Evolutionary conservation across 805 yeast species (phyloP), one percentile per base, ranked within the genome.

Genomic region (Tanozyma kutaoensis): DNA sequence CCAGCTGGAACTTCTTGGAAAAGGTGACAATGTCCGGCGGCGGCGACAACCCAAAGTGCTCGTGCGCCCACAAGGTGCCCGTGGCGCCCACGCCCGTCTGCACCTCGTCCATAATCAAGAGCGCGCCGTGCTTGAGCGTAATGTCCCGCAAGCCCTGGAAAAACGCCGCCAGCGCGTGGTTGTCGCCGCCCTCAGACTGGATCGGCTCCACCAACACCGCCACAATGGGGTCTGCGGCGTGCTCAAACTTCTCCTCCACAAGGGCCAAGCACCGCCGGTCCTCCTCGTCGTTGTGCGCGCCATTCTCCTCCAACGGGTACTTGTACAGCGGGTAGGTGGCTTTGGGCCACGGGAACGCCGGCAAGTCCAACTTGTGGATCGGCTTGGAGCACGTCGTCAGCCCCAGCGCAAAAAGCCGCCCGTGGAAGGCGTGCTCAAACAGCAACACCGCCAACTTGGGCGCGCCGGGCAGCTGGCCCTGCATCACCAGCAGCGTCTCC

Each of bases 341-440:
- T 52, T 80, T 85, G 48, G 97, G 97, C 96, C 96, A 86, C 47
- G 81, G 72, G 63, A 86, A 86, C 5, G 94, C 74, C 34, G 97
- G 97, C 58, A 88, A 63, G 54, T 77, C 86, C 53, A 86, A 62
- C 62, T 88, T 86, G 66, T 86, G 97, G 42, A 88, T 70, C 39
- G 96, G 95, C 64, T 84, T 88, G 31, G 95, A 84, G 52, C 94
- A 73, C 22, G 97, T 86, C 38, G 82, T 72, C 5, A 95, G 79
- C 24, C 81, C 85, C 29, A 93, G 70, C 14, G 95, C 97, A 58
- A 86, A 84, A 37, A 85, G 58, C 57, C 97, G 74, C 38, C 97
- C 97, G 51, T 86, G 97, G 79, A 86, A 88, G 17, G 91, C 91
- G 38, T 72, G 67, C 53, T 75, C 74, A 58, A 86, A 86, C 4